Evolutionary conservation across 352 stramenopile genomes (phyloP).

Genomic region (Plasmopara halstedii): DNA sequence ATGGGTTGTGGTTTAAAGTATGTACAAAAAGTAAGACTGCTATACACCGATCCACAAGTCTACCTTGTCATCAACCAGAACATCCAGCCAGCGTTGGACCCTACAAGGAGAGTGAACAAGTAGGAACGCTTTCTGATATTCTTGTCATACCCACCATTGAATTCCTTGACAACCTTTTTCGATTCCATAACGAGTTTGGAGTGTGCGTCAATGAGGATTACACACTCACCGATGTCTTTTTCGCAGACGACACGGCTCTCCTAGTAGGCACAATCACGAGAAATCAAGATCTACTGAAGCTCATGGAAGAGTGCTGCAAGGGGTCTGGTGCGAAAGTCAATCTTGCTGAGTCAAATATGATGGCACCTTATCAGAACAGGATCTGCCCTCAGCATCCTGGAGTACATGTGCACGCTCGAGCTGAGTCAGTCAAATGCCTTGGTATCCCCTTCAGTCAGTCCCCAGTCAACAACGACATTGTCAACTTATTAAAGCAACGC

Average conservation of each 20-base stretch:
- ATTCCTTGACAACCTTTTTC: neutral
- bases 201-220: neutral
- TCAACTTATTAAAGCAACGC: neutral
- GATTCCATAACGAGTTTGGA: neutral
- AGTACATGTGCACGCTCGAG: neutral
- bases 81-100: neutral
- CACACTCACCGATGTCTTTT: neutral
- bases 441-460: neutral
- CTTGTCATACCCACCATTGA: neutral
- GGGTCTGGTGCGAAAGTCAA: neutral
- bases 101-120: neutral
- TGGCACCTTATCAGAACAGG: neutral
- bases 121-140: neutral
- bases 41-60: neutral
- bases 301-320: neutral
- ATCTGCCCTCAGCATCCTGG: neutral
- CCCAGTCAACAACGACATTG: neutral
- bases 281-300: neutral
- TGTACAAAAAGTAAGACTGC: neutral
- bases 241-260: neutral
- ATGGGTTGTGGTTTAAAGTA: neutral
- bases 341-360: neutral
- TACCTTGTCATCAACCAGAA: neutral
- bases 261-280: neutral
- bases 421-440: neutral